Base-by-base conservation (phyloP, 441 rosid species). In the Dalechampia spathulata region DNA sequence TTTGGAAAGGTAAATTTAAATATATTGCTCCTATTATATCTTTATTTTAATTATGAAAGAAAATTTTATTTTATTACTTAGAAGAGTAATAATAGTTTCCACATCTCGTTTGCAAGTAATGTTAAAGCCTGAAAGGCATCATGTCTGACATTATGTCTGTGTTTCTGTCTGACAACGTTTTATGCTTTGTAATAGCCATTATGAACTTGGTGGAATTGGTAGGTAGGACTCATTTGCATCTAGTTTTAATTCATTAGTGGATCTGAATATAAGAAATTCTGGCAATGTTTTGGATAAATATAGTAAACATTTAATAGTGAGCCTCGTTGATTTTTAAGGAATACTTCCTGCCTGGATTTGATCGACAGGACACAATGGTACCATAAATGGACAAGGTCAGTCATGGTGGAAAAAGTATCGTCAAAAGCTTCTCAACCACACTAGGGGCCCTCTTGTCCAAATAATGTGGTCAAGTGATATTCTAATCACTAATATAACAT, bases 401-500 rank as follows among this genome's bases (percentile, higher is more conserved):
- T 52, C 85, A 49, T 93, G 96, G 97, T 93, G 99, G 99, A 87
- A 78, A 67, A 93, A 82, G 74, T 72, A 80, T 72, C 92, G 85
- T 44, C 92, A 86, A 73, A 87, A 91, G 77, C 85, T 82, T 76
- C 90, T 93, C 53, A 87, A 85, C 69, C 61, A 93, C 74, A 89
- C 97, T 1, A 87, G 97, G 69, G 99, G 96, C 9, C 96, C 99
- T 8, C 86, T 93, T 58, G 82, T 93, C 49, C 97, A 93, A 68
- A 83, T 93, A 26, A 87, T 93, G 97, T 85, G 87, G 88, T 93
- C 99, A 1, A 83, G 90, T 64, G 90, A 83, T 71, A 85, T 93
- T 49, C 61, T 87, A 42, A 78, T 93, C 63, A 66, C 83, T 41
- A 78, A 85, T 57, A 71, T 87, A 51, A 93, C 97, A 37, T 67